Evolutionary conservation across 2,329 filamentous ascomycete genomes (phyloP).

Genomic region (Hymenotorrendiella dingleyae): DNA sequence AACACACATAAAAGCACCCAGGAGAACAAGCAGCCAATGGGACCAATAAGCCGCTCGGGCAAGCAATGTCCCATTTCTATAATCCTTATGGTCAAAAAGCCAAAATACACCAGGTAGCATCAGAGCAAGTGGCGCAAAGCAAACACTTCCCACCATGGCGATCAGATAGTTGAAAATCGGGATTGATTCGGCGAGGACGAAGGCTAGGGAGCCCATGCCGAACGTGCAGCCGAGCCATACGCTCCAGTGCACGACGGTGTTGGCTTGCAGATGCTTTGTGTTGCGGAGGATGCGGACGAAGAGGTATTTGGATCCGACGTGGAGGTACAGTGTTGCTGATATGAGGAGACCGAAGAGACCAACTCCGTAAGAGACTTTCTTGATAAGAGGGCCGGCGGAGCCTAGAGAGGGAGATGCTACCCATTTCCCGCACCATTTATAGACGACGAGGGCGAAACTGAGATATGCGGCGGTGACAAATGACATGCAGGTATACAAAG

Average conservation of each 20-base stretch:
- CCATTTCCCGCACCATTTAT: conserved; percentile 56
- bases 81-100: conserved; percentile 42
- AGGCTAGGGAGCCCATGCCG: conserved; percentile 38
- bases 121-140: conserved; percentile 45
- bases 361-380: conserved; percentile 57
- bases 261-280: conserved; percentile 44
- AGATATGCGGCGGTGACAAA: conserved; percentile 53
- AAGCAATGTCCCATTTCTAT: conserved; percentile 31
- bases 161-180: conserved; percentile 50
- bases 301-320: conserved; percentile 48
- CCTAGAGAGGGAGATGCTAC: conserved; percentile 57
- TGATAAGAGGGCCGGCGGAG: conserved; percentile 51
- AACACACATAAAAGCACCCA: conserved; percentile 35
- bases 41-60: conserved; percentile 28
- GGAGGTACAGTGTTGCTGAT: conserved; percentile 35
- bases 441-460: conserved; percentile 46
- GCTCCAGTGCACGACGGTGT: conserved; percentile 44
- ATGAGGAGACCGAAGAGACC: conserved; percentile 50
- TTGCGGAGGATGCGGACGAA: conserved; percentile 50
- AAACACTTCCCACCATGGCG: conserved; percentile 42
- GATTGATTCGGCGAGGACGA: conserved; percentile 46
- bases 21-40: conserved; percentile 31
- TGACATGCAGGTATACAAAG: conserved; percentile 52
- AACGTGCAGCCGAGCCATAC: conserved; percentile 44
- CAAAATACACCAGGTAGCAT: conserved; percentile 44